Conservation (phyloP, 2,329 filamentous ascomycete genomes). For the Colletotrichum lindemuthianum region DNA sequence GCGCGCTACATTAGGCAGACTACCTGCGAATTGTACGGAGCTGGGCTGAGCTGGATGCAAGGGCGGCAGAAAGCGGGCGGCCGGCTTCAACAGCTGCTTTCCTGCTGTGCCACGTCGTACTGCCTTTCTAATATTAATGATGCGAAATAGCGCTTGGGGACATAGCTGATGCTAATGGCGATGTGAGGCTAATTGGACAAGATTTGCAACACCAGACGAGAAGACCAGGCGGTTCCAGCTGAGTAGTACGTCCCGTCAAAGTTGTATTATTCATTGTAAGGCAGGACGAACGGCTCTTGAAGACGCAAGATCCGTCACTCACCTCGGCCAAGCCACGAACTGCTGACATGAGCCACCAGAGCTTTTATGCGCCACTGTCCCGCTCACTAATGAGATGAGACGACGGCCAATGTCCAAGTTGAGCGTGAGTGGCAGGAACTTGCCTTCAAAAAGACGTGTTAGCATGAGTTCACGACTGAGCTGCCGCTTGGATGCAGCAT, state of each 20-base stretch:
- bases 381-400: not conserved
- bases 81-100: conserved; percentile 8
- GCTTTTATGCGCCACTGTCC: not conserved
- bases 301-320: not conserved
- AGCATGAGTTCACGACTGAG: no score
- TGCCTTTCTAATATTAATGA: not conserved
- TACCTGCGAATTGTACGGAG: not conserved
- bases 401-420: not conserved
- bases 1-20: no score
- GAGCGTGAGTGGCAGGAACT: no score
- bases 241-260: no score
- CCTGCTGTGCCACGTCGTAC: conserved; percentile 27
- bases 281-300: no score
- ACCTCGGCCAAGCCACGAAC: not conserved
- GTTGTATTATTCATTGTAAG: not conserved
- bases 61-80: conserved; percentile 27
- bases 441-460: no score
- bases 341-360: not conserved
- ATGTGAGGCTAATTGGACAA: no score
- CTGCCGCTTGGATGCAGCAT: no score
- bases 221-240: no score
- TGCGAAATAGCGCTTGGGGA: conserved; percentile 2
- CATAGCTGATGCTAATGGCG: not conserved
- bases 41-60: conserved; percentile 23
- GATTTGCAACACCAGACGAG: no score